Evolutionary conservation across 352 stramenopile genomes (phyloP), one percentile per base, ranked within the genome.

Genomic region (Sclerospora graminicola): DNA sequence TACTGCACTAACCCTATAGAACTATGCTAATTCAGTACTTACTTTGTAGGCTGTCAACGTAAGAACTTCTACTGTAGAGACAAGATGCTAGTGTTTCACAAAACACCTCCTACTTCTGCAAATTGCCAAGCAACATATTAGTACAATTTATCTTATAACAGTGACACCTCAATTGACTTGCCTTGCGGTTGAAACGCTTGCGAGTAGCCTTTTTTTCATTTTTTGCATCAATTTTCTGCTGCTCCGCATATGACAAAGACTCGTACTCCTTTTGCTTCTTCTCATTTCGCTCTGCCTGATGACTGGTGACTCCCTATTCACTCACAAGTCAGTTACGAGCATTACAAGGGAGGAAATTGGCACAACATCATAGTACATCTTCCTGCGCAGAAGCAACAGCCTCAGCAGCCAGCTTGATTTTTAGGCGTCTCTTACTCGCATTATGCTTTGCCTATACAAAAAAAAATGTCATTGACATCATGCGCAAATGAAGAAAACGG

Each of bases 251-350:
- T 48, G 74, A 85, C 44, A 89, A 58, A 20, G 63, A 69, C 29
- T 82, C 61, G 52, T 89, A 89, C 42, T 89, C 58, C 37, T 83
- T 72, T 13, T 82, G 62, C 50, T 89, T 89, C 63, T 85, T 87
- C 57, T 87, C 77, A 33, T 67, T 71, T 18, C 78, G 38, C 28
- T 85, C 66, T 24, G 63, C 62, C 34, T 69, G 52, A 24, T 65
- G 70, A 57, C 60, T 66, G 8, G 54, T 30, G 44, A 65, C 41
- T n/a, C 76, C 70, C 76, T 88, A 16, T 15, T 30, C 19, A 46
- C 14, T n/a, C 34, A 29, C n/a, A 27, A 16, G 16, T 38, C 16
- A 38, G 32, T 15, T 21, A 41, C 24, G 7, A 44, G 31, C 10
- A 23, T 34, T 36, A 15, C 5, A 50, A 29, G 0, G 2, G 24